Evolutionary conservation across 2,329 filamentous ascomycete genomes (phyloP).

Genomic region (Colletotrichum eremochloae): DNA sequence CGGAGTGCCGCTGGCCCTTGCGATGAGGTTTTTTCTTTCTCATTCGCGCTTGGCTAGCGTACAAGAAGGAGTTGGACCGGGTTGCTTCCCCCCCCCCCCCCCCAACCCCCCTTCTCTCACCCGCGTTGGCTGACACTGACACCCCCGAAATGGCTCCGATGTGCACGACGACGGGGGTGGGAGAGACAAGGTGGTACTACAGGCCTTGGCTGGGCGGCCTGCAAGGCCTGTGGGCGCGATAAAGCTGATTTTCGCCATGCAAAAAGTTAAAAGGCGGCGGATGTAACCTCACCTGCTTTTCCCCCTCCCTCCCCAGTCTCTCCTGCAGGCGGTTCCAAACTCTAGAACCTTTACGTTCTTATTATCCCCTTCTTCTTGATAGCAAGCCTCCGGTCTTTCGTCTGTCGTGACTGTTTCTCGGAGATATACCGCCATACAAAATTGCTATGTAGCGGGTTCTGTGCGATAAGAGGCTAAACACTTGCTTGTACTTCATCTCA

Average conservation of each 20-base stretch:
- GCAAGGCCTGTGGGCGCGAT: conserved; percentile 4
- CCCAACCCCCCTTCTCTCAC: background rate
- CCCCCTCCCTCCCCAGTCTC: background rate
- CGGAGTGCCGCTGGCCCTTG: conserved; percentile 6
- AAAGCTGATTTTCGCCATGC: conserved; percentile 8
- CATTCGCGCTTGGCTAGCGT: conserved; percentile 7
- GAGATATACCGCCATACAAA: background rate
- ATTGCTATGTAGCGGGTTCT: background rate
- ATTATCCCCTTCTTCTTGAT: background rate
- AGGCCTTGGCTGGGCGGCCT: conserved; percentile 9
- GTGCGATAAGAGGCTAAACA: background rate
- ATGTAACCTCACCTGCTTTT: conserved; percentile 32
- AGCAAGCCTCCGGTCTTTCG: background rate
- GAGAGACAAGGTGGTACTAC: conserved; percentile 9
- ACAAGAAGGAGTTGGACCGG: background rate
- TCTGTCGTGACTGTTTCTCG: background rate
- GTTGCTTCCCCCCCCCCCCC: background rate
- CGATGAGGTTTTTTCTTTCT: background rate
- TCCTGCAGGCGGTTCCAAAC: conserved; percentile 3
- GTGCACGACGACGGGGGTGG: background rate
- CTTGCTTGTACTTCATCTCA: background rate
- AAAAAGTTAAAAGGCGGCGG: conserved; percentile 31
- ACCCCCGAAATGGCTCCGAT: conserved; percentile 37
- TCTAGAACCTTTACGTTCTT: background rate
- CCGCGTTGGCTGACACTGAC: background rate